Evolutionary conservation across 371 early-diverging fungal species (phyloP).

Genomic region (Smittium culicis): DNA sequence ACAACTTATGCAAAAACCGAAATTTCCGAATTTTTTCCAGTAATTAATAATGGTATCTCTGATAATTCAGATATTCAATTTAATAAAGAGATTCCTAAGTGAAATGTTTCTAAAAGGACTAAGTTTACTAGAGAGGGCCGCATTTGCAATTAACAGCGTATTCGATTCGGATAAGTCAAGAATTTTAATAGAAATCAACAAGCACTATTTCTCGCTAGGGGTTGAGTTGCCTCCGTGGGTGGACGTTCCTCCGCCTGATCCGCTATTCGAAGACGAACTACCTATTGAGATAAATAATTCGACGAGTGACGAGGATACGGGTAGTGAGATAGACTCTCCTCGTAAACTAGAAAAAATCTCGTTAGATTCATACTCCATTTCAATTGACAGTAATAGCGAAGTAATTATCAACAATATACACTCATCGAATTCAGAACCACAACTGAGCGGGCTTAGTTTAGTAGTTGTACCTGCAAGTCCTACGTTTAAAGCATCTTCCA

Average conservation of each 20-base stretch:
- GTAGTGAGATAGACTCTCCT: too few species aligned
- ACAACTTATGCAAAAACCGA: too few species aligned
- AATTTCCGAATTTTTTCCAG: too few species aligned
- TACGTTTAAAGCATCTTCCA: too few species aligned
- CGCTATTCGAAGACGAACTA: constrained; percentile 12
- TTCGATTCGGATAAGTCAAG: constrained; percentile 1
- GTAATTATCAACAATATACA: too few species aligned
- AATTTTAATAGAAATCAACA: not conserved
- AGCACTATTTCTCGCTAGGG: constrained; percentile 1
- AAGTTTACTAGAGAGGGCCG: not conserved
- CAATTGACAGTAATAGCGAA: too few species aligned
- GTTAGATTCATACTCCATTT: too few species aligned
- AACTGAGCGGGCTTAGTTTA: not conserved
- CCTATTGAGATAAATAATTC: too few species aligned
- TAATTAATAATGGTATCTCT: not conserved
- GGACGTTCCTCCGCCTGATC: constrained; percentile 8
- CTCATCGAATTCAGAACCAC: not conserved
- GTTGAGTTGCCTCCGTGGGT: constrained; percentile 10
- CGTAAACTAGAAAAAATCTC: too few species aligned
- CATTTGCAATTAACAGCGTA: not conserved
- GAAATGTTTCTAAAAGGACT: not conserved
- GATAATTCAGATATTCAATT: not conserved
- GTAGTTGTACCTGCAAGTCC: not conserved
- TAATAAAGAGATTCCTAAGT: not conserved
- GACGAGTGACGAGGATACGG: too few species aligned